phyloP scores from a whole-genome alignment of 2,329 filamentous ascomycete genomes.

The Nothomitra cinnamomea region DNA sequence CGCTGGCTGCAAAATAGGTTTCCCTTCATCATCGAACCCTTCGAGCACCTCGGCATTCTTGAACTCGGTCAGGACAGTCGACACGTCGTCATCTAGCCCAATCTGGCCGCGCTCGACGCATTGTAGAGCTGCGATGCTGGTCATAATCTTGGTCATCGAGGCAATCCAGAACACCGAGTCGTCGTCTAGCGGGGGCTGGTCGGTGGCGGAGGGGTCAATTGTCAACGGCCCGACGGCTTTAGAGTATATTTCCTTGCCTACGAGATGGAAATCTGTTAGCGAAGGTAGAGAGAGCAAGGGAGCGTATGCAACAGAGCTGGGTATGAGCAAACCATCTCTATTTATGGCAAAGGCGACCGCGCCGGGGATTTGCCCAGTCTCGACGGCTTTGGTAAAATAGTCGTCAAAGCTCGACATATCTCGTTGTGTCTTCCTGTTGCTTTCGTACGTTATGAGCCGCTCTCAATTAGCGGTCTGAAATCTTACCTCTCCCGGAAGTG shows the following conservation, averaged over 20 bases:
- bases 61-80: slow-evolving; percentile 13
- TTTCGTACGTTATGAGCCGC: too few relatives aligned
- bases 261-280: background rate
- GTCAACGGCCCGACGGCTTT: background rate
- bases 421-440: too few relatives aligned
- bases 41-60: slow-evolving; percentile 15
- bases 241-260: background rate
- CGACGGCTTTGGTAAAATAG: background rate
- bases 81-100: slow-evolving; percentile 10
- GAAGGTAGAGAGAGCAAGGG: background rate
- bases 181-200: background rate
- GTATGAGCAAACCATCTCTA: background rate
- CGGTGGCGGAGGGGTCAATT: background rate
- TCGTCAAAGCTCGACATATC: too few relatives aligned
- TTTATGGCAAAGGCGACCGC: background rate
- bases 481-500: too few relatives aligned
- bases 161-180: background rate
- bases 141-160: slow-evolving; percentile 1
- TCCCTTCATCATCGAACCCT: slow-evolving; percentile 12
- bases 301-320: background rate
- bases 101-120: slow-evolving; percentile 1
- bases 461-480: too few relatives aligned
- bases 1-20: slow-evolving; percentile 10
- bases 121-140: background rate
- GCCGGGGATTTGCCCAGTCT: background rate